Conservation (phyloP, 306 rosid genomes). For the Acacia acuminata region DNA sequence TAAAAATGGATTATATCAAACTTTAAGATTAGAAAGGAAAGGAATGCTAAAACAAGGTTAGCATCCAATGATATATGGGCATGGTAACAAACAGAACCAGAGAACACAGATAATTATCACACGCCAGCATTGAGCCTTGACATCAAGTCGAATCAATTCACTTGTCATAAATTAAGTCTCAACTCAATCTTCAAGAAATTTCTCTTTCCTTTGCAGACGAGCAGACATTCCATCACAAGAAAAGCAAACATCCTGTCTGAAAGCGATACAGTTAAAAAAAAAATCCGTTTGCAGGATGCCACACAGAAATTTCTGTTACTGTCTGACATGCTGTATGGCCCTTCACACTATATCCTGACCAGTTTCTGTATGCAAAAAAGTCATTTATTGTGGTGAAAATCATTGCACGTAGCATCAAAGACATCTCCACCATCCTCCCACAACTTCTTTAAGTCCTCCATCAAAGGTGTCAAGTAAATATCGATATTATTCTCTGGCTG, state of each 20-base stretch:
- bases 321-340: too few species aligned
- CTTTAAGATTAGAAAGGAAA: background rate
- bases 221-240: constrained; percentile 2
- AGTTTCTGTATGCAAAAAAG: too few species aligned
- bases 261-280: too few species aligned
- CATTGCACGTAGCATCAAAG: too few species aligned
- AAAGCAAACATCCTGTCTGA: constrained; percentile 3
- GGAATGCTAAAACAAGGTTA: constrained; percentile 5
- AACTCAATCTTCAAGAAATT: constrained; percentile 8
- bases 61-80: constrained; percentile 4
- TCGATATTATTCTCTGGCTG: too few species aligned
- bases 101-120: background rate
- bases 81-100: background rate
- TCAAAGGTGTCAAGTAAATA: too few species aligned
- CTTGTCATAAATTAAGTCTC: background rate
- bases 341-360: too few species aligned
- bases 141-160: background rate
- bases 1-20: constrained; percentile 17
- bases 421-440: too few species aligned
- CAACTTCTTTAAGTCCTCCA: too few species aligned
- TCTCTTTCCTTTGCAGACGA: constrained; percentile 6
- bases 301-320: too few species aligned
- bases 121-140: constrained; percentile 4
- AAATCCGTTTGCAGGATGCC: too few species aligned
- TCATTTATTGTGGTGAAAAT: too few species aligned